These are phyloP conservation scores for Elsinoe arachidis DNA, from an alignment of 2,329 filamentous ascomycete species.

Conservation along the genomic window DNA sequence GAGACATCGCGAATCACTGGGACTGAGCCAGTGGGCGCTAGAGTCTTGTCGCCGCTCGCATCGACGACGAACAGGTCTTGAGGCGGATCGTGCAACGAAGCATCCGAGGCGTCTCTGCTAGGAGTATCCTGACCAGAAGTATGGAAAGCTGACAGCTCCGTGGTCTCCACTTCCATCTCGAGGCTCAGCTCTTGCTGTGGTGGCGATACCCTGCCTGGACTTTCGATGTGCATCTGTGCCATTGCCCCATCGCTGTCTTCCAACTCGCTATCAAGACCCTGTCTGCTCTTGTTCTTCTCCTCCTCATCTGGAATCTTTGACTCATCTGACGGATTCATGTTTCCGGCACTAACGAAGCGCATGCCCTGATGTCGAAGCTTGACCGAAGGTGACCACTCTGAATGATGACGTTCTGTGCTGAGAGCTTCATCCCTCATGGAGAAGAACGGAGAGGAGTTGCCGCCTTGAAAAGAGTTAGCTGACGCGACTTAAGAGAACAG, in stretches of 20 bases:
- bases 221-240: constrained; percentile 25
- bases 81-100: background rate
- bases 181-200: constrained; percentile 15
- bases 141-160: constrained; percentile 11
- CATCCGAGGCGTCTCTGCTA: constrained; percentile 1
- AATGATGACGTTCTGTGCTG: constrained; percentile 46
- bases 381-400: constrained; percentile 38
- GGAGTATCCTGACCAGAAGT: constrained; percentile 1
- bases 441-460: constrained; percentile 20
- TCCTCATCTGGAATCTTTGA: constrained; percentile 25
- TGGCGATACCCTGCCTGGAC: constrained; percentile 12
- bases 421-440: constrained; percentile 51
- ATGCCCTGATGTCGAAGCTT: constrained; percentile 49
- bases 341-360: constrained; percentile 53
- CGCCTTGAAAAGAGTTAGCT: constrained; percentile 1
- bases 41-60: constrained; percentile 24
- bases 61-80: constrained; percentile 26
- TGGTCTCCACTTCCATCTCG: constrained; percentile 14
- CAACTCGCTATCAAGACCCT: constrained; percentile 23
- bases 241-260: constrained; percentile 24
- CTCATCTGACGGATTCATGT: constrained; percentile 29
- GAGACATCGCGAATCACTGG: background rate
- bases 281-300: constrained; percentile 20
- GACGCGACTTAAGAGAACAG: background rate
- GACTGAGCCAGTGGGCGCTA: constrained; percentile 16